A percentile compares a stretch with the other conserved stretches of the same genome.
These are phyloP conservation scores for Beauveria pseudobassiana DNA, from an alignment of 2,329 filamentous ascomycete species.

Conservation along the genomic window DNA sequence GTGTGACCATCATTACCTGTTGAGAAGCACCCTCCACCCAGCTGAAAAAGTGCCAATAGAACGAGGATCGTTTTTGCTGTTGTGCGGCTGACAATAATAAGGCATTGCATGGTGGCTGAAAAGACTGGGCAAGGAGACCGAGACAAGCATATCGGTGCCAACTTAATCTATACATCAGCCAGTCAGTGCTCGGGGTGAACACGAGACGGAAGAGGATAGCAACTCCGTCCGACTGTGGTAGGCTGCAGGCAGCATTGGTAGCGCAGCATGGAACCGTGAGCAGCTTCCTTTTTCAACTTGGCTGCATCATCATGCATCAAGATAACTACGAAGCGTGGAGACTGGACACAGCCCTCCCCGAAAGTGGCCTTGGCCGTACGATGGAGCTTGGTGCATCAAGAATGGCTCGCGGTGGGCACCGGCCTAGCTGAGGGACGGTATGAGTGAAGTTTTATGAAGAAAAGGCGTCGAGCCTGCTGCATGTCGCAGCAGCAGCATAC, in stretches of 20 bases:
- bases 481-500: background rate
- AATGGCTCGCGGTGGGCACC: background rate
- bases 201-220: background rate
- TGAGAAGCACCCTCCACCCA: background rate
- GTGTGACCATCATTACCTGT: too few species aligned
- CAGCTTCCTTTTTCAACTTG: constrained; percentile 4
- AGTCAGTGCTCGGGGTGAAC: background rate
- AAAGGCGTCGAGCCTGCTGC: background rate
- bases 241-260: background rate
- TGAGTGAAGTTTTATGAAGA: background rate
- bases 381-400: background rate
- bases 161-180: constrained; percentile 4
- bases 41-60: constrained; percentile 5
- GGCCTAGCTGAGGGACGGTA: background rate
- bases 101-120: background rate
- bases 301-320: background rate
- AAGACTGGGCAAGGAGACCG: background rate
- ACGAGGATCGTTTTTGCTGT: background rate
- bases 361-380: background rate
- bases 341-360: background rate
- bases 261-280: background rate
- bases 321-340: background rate
- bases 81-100: background rate
- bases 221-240: background rate
- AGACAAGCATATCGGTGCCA: background rate